Conservation (phyloP, 192 early-diverging fungal genomes). For the Backusella liffmaniae region DNA sequence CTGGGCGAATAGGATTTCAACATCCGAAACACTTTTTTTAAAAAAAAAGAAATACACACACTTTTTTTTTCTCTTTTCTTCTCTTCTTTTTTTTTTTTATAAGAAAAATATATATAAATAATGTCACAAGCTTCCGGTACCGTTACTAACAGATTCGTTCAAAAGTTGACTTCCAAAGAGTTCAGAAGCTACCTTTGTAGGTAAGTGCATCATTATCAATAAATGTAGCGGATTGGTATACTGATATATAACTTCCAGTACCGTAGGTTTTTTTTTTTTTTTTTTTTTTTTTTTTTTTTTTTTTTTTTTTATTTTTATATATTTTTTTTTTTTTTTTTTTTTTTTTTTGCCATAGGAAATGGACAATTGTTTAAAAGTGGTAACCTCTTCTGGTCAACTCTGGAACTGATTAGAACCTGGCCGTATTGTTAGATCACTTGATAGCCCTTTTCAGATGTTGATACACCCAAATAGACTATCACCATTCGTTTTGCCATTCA, state of each 20-base stretch:
- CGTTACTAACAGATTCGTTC: conserved; percentile 37
- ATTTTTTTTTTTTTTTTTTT: no score
- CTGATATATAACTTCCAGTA: conserved; percentile 43
- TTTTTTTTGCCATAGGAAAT: no score
- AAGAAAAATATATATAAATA: background rate
- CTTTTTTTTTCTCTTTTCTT: conserved; percentile 11
- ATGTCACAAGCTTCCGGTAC: conserved; percentile 46
- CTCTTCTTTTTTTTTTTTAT: background rate
- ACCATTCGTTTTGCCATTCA: no score
- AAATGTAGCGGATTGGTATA: background rate
- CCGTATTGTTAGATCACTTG: no score
- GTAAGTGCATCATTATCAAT: conserved; percentile 19
- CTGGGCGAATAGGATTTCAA: conserved; percentile 1
- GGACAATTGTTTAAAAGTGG: no score
- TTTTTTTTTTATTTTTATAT: no score
- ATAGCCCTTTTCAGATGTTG: no score
- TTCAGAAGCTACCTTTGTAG: conserved; percentile 73
- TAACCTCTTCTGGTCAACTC: no score
- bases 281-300: no score
- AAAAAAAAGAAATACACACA: background rate
- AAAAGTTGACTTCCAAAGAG: conserved; percentile 59
- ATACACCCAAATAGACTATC: no score
- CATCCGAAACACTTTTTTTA: background rate
- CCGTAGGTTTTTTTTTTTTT: no score
- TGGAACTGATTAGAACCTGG: no score